Base-by-base conservation (phyloP, 2,329 filamentous ascomycete genomes). In the Clarireedia hainanense region DNA sequence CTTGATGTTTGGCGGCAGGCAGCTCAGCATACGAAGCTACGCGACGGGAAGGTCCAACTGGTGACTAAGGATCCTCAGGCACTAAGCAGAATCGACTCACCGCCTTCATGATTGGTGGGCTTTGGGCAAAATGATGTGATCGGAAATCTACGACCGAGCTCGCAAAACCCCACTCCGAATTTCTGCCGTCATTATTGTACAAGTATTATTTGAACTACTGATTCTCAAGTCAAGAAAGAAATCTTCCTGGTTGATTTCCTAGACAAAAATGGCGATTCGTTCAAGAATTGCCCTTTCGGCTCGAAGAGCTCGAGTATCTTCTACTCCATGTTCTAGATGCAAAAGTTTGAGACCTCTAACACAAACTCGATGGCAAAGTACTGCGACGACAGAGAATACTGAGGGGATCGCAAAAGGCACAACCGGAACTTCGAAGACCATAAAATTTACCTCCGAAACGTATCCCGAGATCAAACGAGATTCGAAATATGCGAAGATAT, bases 401-500 rank as follows among this genome's bases (percentile, higher is more conserved):
- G 65, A 67, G 56, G 65, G 61, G 4, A 53, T 60, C 37, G 56
- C 63, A 42, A 65, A 68, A 57, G 60, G 61, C 24, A 63, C 63
- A 12, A 65, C 64, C n/a, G 61, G 57, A 4, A 55, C 63, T 27
- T 62, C 67, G 10, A 75, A 77, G 61, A 66, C 72, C 15, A 76
- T 86, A 68, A 89, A 88, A 71, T 88, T 88, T 74, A 99, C 94
- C 15, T 83, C 89, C 53, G 89, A 96, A 64, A 87, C 85, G 53
- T 94, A 95, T 67, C 92, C 94, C 7, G 79, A 87, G 58, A 76
- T 99, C 66, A 83, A 91, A 74, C 83, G 94, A 63, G 84, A 96
- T 67, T 71, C 81, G 14, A 85, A 83, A 27, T 99, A 94, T 71
- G 76, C 83, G 30, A 72, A 83, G 68, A 74, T 99, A 64, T 90